Percentiles rank a stretch among this genome's conserved stretches.
Conservation (phyloP, 1,284 basidiomycete species). For the Sphaerobolus stellatus region DNA sequence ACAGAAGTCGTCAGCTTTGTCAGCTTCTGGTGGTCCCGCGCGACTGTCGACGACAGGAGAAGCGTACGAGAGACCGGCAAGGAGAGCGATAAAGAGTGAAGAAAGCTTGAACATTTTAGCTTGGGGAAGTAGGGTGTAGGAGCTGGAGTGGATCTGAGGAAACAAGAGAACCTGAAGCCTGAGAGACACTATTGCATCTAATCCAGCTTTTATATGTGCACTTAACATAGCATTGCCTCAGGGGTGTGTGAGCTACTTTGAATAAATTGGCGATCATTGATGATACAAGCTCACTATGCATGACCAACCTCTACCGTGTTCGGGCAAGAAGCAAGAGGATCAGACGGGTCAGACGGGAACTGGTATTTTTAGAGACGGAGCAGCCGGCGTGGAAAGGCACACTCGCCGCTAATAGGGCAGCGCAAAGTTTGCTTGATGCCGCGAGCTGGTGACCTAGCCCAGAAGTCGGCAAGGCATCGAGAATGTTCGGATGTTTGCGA, state of each 20-base stretch:
- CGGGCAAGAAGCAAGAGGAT: no score
- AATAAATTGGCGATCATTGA: neutral
- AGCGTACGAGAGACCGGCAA: neutral
- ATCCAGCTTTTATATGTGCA: neutral
- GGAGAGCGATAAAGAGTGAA: neutral
- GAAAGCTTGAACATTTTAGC: conserved; percentile 2
- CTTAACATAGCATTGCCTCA: neutral
- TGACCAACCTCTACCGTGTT: no score
- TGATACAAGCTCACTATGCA: no score
- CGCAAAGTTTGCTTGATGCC: no score
- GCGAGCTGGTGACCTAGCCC: no score
- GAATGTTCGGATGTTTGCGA: no score
- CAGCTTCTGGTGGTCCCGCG: neutral
- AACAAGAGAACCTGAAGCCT: neutral
- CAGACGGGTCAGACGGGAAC: neutral
- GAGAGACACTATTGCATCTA: neutral
- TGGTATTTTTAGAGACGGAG: neutral
- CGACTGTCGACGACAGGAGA: neutral
- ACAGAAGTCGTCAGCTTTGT: neutral
- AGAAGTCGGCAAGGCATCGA: no score
- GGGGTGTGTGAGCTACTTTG: neutral
- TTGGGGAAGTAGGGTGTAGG: neutral
- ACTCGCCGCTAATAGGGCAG: no score
- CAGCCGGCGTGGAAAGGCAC: no score
- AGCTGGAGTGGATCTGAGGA: neutral